Conservation (phyloP, 2,329 filamentous ascomycete genomes). For the Colletotrichum brevisporum region DNA sequence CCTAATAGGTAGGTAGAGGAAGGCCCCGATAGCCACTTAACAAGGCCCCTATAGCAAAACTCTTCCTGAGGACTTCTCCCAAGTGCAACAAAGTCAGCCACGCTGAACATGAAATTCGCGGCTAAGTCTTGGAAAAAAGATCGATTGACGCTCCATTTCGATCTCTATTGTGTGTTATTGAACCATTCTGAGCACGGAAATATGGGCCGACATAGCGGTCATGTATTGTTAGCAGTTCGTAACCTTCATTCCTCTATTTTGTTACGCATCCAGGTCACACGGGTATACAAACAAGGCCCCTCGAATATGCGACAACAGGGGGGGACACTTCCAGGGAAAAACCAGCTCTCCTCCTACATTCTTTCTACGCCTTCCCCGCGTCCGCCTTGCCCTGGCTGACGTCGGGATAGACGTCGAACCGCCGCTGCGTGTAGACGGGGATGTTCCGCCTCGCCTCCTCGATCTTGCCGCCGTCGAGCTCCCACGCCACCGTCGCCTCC, state of each 20-base stretch:
- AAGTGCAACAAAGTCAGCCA: too few relatives aligned
- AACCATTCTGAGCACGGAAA: too few relatives aligned
- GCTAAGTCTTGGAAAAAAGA: too few relatives aligned
- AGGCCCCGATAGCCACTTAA: too few relatives aligned
- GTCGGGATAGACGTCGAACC: constrained; percentile 97
- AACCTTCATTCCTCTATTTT: not conserved
- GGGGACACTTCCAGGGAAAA: not conserved
- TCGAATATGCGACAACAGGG: not conserved
- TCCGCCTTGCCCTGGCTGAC: constrained; percentile 65
- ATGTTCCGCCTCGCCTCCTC: constrained; percentile 85
- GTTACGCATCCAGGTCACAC: not conserved
- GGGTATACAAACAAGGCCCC: not conserved
- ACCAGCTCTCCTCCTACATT: not conserved
- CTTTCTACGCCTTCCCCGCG: not conserved
- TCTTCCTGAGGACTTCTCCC: too few relatives aligned
- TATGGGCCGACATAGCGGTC: too few relatives aligned
- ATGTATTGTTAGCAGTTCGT: not conserved
- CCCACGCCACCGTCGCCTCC: constrained; percentile 82
- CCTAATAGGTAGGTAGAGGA: too few relatives aligned
- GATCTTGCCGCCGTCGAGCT: constrained; percentile 78
- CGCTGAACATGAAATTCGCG: too few relatives aligned
- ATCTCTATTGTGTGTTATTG: too few relatives aligned
- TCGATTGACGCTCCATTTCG: too few relatives aligned
- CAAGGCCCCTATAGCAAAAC: too few relatives aligned
- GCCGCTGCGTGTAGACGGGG: constrained; percentile 84